Conservation (phyloP, 305 asterid genomes). For the Coffea humblotiana region DNA sequence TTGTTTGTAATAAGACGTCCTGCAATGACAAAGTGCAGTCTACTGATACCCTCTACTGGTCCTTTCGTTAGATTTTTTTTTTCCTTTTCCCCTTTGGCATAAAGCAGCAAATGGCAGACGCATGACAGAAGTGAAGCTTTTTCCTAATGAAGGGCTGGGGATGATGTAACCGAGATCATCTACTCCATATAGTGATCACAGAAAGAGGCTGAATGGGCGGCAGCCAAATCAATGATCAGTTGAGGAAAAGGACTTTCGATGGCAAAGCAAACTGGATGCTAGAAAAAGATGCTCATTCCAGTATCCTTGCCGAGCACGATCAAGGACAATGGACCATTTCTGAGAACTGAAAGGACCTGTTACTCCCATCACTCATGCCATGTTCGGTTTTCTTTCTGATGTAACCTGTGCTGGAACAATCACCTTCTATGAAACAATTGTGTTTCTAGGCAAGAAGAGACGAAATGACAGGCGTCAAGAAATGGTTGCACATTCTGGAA, state of each 20-base stretch:
- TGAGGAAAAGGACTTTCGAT: background rate
- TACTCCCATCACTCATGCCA: background rate
- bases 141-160: background rate
- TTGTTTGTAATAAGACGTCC: background rate
- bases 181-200: background rate
- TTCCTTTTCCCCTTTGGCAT: background rate
- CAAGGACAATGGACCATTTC: background rate
- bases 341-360: background rate
- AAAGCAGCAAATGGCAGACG: background rate
- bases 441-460: background rate
- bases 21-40: background rate
- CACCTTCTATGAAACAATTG: background rate
- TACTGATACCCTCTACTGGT: background rate
- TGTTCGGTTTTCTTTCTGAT: background rate
- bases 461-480: background rate
- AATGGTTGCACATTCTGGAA: conserved; percentile 5
- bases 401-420: background rate
- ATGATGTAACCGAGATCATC: background rate
- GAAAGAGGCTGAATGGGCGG: background rate
- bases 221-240: background rate
- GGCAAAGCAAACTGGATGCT: background rate
- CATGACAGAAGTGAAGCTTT: background rate
- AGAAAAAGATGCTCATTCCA: background rate
- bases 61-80: no score
- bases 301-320: background rate